Conservation (phyloP, 1,139 yeast genomes). For the Suhomyces ambrosiae region DNA sequence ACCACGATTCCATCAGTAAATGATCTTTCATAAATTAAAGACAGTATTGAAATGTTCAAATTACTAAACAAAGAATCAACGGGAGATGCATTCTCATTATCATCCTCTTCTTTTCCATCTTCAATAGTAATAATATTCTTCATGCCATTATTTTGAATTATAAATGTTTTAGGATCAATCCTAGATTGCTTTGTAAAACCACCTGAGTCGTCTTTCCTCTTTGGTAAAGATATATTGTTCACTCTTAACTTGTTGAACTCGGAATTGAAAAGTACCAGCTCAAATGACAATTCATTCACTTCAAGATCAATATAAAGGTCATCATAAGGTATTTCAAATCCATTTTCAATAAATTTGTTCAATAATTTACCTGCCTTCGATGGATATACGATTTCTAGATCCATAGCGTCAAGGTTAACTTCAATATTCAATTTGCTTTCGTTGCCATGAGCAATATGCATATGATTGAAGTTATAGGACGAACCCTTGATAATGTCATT, state of each 20-base stretch:
- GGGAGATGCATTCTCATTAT: background rate
- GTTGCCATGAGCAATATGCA: slow-evolving; percentile 10
- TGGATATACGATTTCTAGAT: slow-evolving; percentile 19
- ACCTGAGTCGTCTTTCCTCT: background rate
- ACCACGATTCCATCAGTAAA: slow-evolving; percentile 20
- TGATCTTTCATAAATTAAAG: slow-evolving; percentile 29
- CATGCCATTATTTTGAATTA: too few relatives aligned
- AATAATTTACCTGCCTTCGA: slow-evolving; percentile 19
- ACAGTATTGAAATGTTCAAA: slow-evolving; percentile 26
- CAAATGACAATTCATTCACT: slow-evolving; percentile 20
- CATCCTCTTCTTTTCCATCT: too few relatives aligned
- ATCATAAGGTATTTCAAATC: slow-evolving; percentile 4
- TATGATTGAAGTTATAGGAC: slow-evolving; percentile 15
- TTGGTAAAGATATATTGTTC: slow-evolving; percentile 6
- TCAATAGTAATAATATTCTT: too few relatives aligned
- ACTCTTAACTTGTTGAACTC: slow-evolving; percentile 10
- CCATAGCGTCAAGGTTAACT: slow-evolving; percentile 14
- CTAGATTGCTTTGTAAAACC: too few relatives aligned
- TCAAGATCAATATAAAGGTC: slow-evolving; percentile 19
- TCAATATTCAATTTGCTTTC: slow-evolving; percentile 13
- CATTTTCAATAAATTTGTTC: slow-evolving; percentile 16
- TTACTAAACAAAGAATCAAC: slow-evolving; percentile 7
- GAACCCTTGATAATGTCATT: slow-evolving; percentile 17
- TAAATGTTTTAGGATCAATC: too few relatives aligned
- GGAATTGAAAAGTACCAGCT: slow-evolving; percentile 13